A percentile compares a stretch with the other conserved stretches of the same genome.
These are phyloP conservation scores for Yamadazyma phyllophila DNA, from an alignment of 805 yeast genomes.

Conservation along the genomic window DNA sequence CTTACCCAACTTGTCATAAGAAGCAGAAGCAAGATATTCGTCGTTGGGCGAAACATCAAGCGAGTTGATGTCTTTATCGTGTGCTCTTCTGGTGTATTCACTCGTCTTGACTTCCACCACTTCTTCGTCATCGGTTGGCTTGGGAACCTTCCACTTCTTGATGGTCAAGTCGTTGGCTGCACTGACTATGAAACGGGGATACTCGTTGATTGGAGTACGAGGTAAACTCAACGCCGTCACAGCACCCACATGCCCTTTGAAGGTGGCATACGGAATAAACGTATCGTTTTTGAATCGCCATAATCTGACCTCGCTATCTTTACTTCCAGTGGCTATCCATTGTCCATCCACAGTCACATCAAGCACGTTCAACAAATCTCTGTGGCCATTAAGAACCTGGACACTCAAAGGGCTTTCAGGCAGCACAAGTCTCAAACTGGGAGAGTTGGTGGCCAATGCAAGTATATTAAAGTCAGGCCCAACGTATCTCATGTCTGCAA, in stretches of 20 bases:
- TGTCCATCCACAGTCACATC: slow-evolving; percentile 76
- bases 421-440: slow-evolving; percentile 75
- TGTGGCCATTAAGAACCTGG: slow-evolving; percentile 73
- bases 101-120: slow-evolving; percentile 52
- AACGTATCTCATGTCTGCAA: slow-evolving; percentile 81
- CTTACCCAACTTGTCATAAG: slow-evolving; percentile 89
- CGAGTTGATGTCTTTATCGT: slow-evolving; percentile 92
- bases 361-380: slow-evolving; percentile 76
- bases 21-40: slow-evolving; percentile 84
- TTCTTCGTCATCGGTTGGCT: slow-evolving; percentile 20
- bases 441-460: slow-evolving; percentile 93
- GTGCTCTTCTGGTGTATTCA: slow-evolving; percentile 91
- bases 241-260: slow-evolving; percentile 84
- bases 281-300: slow-evolving; percentile 64
- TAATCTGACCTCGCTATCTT: slow-evolving; percentile 79
- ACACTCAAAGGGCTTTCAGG: slow-evolving; percentile 60
- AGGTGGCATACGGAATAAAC: slow-evolving; percentile 54
- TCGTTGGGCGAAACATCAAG: slow-evolving; percentile 91
- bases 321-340: slow-evolving; percentile 92
- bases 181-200: slow-evolving; percentile 72
- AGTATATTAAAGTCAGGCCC: slow-evolving; percentile 59
- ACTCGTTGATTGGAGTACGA: slow-evolving; percentile 35
- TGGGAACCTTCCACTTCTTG: slow-evolving; percentile 79
- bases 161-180: slow-evolving; percentile 84
- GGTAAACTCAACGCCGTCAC: slow-evolving; percentile 82